Evolutionary conservation across 2,329 filamentous ascomycete species (phyloP).

Genomic region (Epichloe elymi): DNA sequence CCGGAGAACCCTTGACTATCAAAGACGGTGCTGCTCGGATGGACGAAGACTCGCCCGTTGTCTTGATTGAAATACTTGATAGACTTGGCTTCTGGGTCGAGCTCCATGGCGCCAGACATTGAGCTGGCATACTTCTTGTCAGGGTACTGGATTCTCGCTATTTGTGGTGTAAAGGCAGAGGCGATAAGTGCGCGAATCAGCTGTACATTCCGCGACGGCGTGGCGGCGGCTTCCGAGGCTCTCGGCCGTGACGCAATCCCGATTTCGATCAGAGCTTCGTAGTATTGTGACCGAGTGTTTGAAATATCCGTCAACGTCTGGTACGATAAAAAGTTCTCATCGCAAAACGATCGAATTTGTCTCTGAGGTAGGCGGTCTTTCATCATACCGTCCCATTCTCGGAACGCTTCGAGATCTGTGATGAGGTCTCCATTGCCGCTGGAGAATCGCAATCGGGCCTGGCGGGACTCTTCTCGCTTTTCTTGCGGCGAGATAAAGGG

Average conservation of each 20-base stretch:
- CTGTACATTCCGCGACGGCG: slow-evolving; percentile 21
- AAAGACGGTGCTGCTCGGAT: slow-evolving; percentile 80
- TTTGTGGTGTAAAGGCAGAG: slow-evolving; percentile 68
- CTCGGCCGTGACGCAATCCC: slow-evolving; percentile 50
- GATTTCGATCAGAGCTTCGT: slow-evolving; percentile 72
- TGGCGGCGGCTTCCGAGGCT: slow-evolving; percentile 20
- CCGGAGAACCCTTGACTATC: slow-evolving; percentile 65
- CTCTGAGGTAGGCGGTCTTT: slow-evolving; percentile 44
- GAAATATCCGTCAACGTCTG: slow-evolving; percentile 80
- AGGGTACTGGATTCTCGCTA: slow-evolving; percentile 83
- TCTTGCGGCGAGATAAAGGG: slow-evolving; percentile 79
- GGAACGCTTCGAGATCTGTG: slow-evolving; percentile 73
- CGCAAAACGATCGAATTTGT: slow-evolving; percentile 64
- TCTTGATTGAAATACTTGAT: slow-evolving; percentile 90
- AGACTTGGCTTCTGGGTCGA: slow-evolving; percentile 81
- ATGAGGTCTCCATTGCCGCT: slow-evolving; percentile 74
- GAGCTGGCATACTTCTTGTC: slow-evolving; percentile 90
- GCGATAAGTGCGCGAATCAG: slow-evolving; percentile 59
- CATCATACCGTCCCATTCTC: slow-evolving; percentile 63
- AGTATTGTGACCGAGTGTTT: slow-evolving; percentile 74
- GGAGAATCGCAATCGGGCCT: slow-evolving; percentile 62
- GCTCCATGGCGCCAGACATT: slow-evolving; percentile 76
- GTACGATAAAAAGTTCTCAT: slow-evolving; percentile 70
- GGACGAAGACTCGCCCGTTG: slow-evolving; percentile 80
- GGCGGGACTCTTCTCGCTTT: slow-evolving; percentile 68